Base-by-base conservation (phyloP, 176 grass and related monocot species). In the Eragrostis nindensis region DNA sequence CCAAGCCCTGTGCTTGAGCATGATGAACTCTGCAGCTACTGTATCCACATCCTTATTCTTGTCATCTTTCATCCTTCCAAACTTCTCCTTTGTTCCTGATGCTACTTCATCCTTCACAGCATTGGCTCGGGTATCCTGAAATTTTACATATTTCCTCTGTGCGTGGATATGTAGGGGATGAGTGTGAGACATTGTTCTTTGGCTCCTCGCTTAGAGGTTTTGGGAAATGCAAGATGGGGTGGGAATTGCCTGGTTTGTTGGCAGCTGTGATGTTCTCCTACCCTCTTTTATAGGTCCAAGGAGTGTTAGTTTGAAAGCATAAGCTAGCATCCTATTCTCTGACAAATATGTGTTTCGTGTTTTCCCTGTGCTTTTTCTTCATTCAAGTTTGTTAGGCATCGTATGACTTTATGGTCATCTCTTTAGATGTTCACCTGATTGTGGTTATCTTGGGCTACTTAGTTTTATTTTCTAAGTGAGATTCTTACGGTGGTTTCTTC, bases 1-100 rank as follows among this genome's bases (percentile, higher is more conserved):
- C 82, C 87, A 87, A 64, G 24, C 64, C 48, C 22, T 59, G 81
- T 93, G 71, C 27, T 55, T 90, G 55, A 10, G 76, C 83, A 74
- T 89, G 83, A 97, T 97, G 86, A 87, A 97, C 5, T 97, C 85
- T 16, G 68, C 41, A 29, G 86, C 94, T 68, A 85, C 66, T 52
- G 24, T 18, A 82, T 97, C 80, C 22, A 97, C 83, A 79, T 97
- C 86, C 68, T 56, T 43, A 45, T 83, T 84, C 69, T 70, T 81
- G 22, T 81, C 83, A 16, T 77, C 83, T 73, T 66, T 86, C 62
- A 22, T 75, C 70, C 2, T 60, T 7, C 49, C 73, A 18, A 46
- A 46, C 52, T 55, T 70, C 27, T 78, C 78, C 5, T 48, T 60
- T 25, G 41, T 67, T 53, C 78, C 73, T 78, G 3, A 15, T 74